phyloP scores from a whole-genome alignment of 2,329 filamentous ascomycete species.

The Pseudopyricularia javanii region DNA sequence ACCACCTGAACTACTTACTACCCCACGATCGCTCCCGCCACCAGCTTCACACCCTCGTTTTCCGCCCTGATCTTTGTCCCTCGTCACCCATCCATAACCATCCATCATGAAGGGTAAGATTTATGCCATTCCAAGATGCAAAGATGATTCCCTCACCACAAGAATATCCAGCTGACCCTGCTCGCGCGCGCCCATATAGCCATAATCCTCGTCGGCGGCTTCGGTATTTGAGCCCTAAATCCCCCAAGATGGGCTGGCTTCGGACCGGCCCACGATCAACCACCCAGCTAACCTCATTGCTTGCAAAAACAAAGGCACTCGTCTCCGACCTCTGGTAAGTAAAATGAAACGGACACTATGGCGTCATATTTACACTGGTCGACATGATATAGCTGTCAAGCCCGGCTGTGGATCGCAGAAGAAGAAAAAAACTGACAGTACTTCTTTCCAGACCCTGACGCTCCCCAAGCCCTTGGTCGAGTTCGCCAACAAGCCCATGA shows the following conservation, averaged over 20 bases:
- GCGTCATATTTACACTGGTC: no score
- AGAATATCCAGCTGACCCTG: neutral
- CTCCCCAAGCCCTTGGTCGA: conserved; percentile 96
- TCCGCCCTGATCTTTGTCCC: neutral
- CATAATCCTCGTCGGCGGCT: conserved; percentile 97
- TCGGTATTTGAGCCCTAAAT: conserved; percentile 31
- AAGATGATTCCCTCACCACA: no score
- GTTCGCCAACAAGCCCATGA: conserved; percentile 99
- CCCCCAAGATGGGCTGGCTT: neutral
- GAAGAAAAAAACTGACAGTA: conserved; percentile 3
- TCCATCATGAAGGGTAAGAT: conserved; percentile 28
- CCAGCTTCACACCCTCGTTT: neutral
- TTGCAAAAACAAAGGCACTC: conserved; percentile 47
- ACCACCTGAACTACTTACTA: no score
- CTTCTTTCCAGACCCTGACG: conserved; percentile 64
- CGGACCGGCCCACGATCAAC: neutral
- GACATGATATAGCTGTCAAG: conserved; percentile 5
- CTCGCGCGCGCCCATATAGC: conserved; percentile 35
- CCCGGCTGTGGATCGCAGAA: neutral
- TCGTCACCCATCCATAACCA: conserved; percentile 1
- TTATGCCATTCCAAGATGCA: no score
- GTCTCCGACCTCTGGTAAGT: conserved; percentile 86
- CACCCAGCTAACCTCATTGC: neutral
- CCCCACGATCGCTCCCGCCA: neutral
- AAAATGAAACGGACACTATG: no score